A percentile compares a stretch with the other conserved stretches of the same genome.
phyloP scores from a whole-genome alignment of 2,329 filamentous ascomycete genomes.

The Beauveria asiatica region DNA sequence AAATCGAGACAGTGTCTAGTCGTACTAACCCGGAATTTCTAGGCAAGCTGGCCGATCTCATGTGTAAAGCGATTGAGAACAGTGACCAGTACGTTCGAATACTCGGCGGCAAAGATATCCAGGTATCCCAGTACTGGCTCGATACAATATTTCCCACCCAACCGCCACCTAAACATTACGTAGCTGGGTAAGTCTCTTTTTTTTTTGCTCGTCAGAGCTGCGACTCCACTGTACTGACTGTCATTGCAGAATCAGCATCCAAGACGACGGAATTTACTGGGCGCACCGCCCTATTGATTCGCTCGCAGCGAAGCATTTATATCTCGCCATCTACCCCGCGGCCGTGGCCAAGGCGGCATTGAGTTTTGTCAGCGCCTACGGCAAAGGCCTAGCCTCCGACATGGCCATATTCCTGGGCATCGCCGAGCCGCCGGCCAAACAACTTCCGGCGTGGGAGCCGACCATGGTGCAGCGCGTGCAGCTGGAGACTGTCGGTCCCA shows the following conservation, averaged over 20 bases:
- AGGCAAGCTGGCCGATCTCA: constrained; percentile 31
- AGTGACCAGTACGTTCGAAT: constrained; percentile 32
- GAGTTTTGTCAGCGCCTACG: constrained; percentile 41
- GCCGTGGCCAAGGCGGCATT: constrained; percentile 42
- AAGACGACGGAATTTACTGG: constrained; percentile 40
- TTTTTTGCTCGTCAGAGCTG: background rate
- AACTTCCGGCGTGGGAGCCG: constrained; percentile 24
- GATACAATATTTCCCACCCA: constrained; percentile 50
- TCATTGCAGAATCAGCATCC: constrained; percentile 38
- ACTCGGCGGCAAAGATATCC: constrained; percentile 39
- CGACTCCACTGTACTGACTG: background rate
- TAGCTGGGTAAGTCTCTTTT: constrained; percentile 43
- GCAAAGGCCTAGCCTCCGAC: constrained; percentile 35
- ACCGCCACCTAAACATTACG: constrained; percentile 51
- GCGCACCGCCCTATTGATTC: constrained; percentile 41
- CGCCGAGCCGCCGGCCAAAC: constrained; percentile 17
- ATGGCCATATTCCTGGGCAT: constrained; percentile 40
- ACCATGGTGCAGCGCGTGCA: constrained; percentile 22
- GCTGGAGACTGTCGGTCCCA: constrained; percentile 7
- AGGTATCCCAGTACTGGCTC: constrained; percentile 47
- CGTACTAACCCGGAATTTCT: background rate
- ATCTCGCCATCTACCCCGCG: constrained; percentile 45
- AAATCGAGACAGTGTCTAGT: background rate
- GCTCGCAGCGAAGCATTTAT: constrained; percentile 33
- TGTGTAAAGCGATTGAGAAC: constrained; percentile 29